Evolutionary conservation across 2,329 filamentous ascomycete species (phyloP), one percentile per base, ranked within the genome.

Genomic region (Fusarium avenaceum): DNA sequence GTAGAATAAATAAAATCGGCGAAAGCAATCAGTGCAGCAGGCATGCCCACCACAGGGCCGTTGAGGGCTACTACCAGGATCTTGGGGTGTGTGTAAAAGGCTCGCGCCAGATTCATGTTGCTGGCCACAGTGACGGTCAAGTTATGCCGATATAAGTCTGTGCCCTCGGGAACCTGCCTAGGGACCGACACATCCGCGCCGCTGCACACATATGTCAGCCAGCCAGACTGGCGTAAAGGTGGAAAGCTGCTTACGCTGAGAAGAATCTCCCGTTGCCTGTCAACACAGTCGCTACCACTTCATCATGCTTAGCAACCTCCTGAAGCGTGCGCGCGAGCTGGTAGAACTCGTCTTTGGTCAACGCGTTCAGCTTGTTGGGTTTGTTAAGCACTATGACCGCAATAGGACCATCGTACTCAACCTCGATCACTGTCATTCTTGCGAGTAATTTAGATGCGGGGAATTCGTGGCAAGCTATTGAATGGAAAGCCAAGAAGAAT

Each of bases 1-100:
- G 33, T 40, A 6, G 42, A 55, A 8, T 55, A 55, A 6, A 55
- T 48, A 3, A 55, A 55, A 39, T 55, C 52, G 5, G 42, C 52
- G 6, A 47, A 39, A 13, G 42, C 52, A 2, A 48, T 35, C 13
- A 56, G 28, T 4, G 45, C 44, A 15, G 53, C 53, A 24, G 53
- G 30, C 53, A 56, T 32, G 13, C 53, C 53, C 9, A 56, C 45
- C 7, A 48, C 53, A 3, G 53, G 53, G 2, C 53, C 55, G 3
- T 52, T 57, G 6, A 57, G 48, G 2, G 47, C 39, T 7, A 44
- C 22, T 0, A 52, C 55, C 7, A 57, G 17, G 42, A 52, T 32
- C 26, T 51, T 51, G 14, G 55, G 46, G 8, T 51, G 55, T 24
- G 53, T 42, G 35, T 24, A 33, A 10, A 56, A 56, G 0, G 53